Evolutionary conservation across 495 filamentous ascomycete species (phyloP), one percentile per base, ranked within the genome.

Genomic region (Oleoguttula mirabilis): DNA sequence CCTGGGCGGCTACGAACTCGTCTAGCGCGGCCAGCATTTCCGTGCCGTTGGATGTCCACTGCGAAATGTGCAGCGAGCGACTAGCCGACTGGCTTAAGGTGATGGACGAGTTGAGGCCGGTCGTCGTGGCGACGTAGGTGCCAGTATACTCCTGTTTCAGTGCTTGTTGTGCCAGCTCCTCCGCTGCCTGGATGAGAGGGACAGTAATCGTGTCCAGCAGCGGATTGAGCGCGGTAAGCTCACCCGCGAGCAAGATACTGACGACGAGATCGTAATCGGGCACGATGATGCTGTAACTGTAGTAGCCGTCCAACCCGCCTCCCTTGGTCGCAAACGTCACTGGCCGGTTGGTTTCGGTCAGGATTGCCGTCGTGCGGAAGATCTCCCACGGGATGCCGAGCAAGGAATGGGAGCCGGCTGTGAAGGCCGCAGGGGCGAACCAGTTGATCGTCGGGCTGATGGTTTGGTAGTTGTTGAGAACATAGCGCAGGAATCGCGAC

Each of bases 321-420:
- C 19, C 22, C 40, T 63, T 63, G 6, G 56, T 61, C 15, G 53
- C 43, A 34, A 61, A 55, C 3, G 46, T 57, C 15, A 61, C 51
- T 5, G 59, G 33, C 16, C 58, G 41, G 11, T 32, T 32, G 14
- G 43, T 53, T 0, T 58, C 38, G 3, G 24, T 21, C 21, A 61
- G 48, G 31, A 58, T 52, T 10, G 32, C 25, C 17, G 52, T 45
- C 8, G 58, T 60, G 0, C 52, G 55, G 21, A 55, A 58, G 21
- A 61, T 63, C 40, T 63, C 60, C 52, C 52, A 63, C 2, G 60
- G 60, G n/a, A 59, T 60, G 4, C 58, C 60, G 36, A 60, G 61
- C 30, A 59, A 60, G 10, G 32, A 49, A 8, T 52, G 4, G n/a
- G 56, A 15, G 0, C 58, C 56, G 14, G 14, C 25, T 8, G 37